Evolutionary conservation across 2,329 filamentous ascomycete species (phyloP).

Genomic region (Cryoendolithus antarcticus): DNA sequence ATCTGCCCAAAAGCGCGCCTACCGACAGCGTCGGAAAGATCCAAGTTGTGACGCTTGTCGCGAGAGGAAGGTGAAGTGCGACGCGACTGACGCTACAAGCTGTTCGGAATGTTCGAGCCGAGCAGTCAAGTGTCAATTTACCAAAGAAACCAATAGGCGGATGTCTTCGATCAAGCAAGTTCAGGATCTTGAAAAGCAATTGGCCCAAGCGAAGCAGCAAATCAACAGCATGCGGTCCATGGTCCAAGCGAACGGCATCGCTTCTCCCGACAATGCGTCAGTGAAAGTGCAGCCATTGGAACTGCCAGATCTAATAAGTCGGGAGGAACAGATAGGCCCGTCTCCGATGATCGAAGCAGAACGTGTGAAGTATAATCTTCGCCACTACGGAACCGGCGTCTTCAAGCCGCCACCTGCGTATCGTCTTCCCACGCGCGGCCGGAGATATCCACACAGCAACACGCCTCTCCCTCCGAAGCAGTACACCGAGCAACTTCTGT

Average conservation of each 20-base stretch:
- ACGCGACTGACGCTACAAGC: constrained; percentile 89
- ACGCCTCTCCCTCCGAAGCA: constrained; percentile 53
- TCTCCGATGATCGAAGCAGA: constrained; percentile 56
- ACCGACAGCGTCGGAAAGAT: constrained; percentile 88
- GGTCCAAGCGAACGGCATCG: constrained; percentile 38
- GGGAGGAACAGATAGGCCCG: constrained; percentile 47
- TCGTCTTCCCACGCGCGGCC: constrained; percentile 40
- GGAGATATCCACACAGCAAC: constrained; percentile 33
- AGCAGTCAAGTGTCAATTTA: constrained; percentile 96
- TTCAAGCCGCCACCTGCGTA: constrained; percentile 65
- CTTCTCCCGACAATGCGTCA: constrained; percentile 27
- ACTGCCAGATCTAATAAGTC: constrained; percentile 27
- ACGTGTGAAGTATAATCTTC: constrained; percentile 59
- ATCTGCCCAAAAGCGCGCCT: constrained; percentile 80
- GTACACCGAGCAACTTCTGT: constrained; percentile 58
- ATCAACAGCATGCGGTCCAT: constrained; percentile 55
- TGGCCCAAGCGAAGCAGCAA: constrained; percentile 67
- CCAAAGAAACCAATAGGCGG: constrained; percentile 92
- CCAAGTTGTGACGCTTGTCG: constrained; percentile 95
- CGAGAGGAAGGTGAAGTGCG: constrained; percentile 73
- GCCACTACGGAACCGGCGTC: constrained; percentile 62
- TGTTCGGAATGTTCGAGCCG: constrained; percentile 96
- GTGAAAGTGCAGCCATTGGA: constrained; percentile 19
- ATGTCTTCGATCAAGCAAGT: constrained; percentile 99
- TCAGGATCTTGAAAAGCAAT: constrained; percentile 88